A percentile compares a stretch with the other conserved stretches of the same genome.
Conservation (phyloP, 768 basidiomycete genomes). For the Stropharia rugosoannulata region DNA sequence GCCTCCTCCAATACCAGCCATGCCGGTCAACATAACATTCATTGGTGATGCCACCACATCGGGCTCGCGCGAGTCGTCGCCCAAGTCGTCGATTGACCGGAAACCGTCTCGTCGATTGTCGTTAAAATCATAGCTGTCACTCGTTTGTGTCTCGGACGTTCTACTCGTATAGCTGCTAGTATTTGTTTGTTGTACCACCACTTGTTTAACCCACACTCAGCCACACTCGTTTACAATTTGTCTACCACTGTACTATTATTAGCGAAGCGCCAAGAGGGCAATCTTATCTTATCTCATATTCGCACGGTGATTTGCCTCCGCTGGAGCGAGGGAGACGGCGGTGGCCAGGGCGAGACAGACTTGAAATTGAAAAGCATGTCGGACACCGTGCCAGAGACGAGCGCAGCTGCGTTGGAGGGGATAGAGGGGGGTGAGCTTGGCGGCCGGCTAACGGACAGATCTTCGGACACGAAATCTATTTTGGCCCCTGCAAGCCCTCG, state of each 20-base stretch:
- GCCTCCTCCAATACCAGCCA: slow-evolving; percentile 39
- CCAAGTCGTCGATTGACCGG: slow-evolving; percentile 1
- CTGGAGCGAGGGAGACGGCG: not conserved
- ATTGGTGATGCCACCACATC: not conserved
- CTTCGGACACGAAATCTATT: slow-evolving; percentile 33
- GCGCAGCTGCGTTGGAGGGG: slow-evolving; percentile 3
- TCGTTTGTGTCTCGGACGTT: not conserved
- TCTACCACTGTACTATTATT: not conserved
- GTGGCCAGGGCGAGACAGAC: slow-evolving; percentile 1
- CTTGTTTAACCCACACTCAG: not conserved
- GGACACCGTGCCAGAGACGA: slow-evolving; percentile 10
- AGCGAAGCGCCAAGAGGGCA: not conserved
- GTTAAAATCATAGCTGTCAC: not conserved
- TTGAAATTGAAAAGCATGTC: slow-evolving; percentile 9
- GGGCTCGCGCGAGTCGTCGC: slow-evolving; percentile 1
- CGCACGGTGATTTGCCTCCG: slow-evolving; percentile 23
- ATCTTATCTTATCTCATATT: slow-evolving; percentile 21
- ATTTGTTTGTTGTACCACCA: not conserved
- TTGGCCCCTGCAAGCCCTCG: slow-evolving; percentile 27
- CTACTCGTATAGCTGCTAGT: not conserved
- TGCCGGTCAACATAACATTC: slow-evolving; percentile 9
- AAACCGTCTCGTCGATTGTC: not conserved
- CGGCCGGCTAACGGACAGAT: slow-evolving; percentile 21
- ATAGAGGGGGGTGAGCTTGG: slow-evolving; percentile 8
- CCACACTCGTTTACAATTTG: slow-evolving; percentile 2